A percentile compares a stretch with the other conserved stretches of the same genome.
phyloP scores from a whole-genome alignment of 441 rosid species.

The Theobroma grandiflorum region DNA sequence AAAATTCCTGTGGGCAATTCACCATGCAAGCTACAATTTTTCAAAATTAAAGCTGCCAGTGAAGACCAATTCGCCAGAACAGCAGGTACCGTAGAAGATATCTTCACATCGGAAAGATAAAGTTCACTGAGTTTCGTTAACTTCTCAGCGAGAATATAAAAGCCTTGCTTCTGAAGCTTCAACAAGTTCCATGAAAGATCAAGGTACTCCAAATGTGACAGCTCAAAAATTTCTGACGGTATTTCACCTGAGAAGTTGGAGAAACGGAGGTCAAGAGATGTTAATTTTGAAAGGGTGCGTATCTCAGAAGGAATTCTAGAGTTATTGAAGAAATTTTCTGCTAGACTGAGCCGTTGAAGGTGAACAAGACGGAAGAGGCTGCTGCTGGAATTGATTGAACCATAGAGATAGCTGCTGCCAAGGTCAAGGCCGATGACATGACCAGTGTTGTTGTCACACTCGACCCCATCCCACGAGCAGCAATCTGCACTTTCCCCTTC shows the following conservation, averaged over 20 bases:
- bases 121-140: background rate
- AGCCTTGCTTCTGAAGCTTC: background rate
- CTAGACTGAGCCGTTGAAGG: conserved; percentile 1
- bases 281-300: background rate
- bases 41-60: background rate
- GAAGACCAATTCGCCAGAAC: conserved; percentile 23
- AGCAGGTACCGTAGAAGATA: conserved; percentile 23
- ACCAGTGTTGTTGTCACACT: conserved; percentile 15
- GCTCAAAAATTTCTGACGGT: background rate
- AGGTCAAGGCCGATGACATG: conserved; percentile 23
- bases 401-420: conserved; percentile 13
- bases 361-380: conserved; percentile 15
- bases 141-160: background rate
- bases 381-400: conserved; percentile 16
- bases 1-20: conserved; percentile 16
- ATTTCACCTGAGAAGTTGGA: conserved; percentile 10
- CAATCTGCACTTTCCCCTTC: conserved; percentile 6
- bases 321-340: conserved; percentile 8
- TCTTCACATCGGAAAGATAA: background rate
- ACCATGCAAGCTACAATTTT: background rate
- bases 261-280: background rate
- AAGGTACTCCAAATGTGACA: background rate
- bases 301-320: conserved; percentile 4
- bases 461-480: conserved; percentile 28
- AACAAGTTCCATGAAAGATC: background rate